Conservation (phyloP, 306 rosid genomes). For the Trifolium repens region DNA sequence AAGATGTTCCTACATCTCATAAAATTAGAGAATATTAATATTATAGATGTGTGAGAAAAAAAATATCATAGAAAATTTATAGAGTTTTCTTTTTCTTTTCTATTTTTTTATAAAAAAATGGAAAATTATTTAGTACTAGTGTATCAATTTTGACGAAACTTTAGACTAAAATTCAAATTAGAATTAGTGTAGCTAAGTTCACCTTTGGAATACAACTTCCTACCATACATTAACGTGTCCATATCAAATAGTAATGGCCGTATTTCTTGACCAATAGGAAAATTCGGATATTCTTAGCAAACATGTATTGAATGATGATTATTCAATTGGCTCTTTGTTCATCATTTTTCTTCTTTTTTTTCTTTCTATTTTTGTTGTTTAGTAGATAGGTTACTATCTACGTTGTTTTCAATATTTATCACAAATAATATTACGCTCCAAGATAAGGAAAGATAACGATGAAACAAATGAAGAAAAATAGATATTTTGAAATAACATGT, state of each 20-base stretch:
- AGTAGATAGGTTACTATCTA: constrained; percentile 30
- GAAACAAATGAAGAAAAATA: constrained; percentile 16
- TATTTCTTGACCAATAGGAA: constrained; percentile 64
- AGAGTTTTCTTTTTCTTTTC: too few species aligned
- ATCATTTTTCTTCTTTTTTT: background rate
- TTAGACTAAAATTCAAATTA: background rate
- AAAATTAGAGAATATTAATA: too few species aligned
- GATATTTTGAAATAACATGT: constrained; percentile 30
- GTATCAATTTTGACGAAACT: background rate
- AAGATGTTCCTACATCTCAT: too few species aligned
- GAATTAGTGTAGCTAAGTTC: constrained; percentile 41
- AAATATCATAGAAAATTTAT: too few species aligned
- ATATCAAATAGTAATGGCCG: constrained; percentile 57
- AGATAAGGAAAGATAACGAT: constrained; percentile 23
- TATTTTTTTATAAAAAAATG: background rate
- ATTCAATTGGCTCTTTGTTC: constrained; percentile 30
- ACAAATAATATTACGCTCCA: background rate
- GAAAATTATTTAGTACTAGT: background rate
- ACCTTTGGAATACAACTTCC: constrained; percentile 33
- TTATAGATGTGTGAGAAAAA: background rate
- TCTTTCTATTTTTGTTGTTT: constrained; percentile 9
- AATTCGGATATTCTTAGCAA: constrained; percentile 38
- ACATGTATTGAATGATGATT: background rate
- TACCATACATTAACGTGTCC: constrained; percentile 61
- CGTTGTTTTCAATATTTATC: constrained; percentile 40